These are phyloP conservation scores for Alternaria infectoria DNA, from an alignment of 2,329 filamentous ascomycete species.

Conservation along the genomic window DNA sequence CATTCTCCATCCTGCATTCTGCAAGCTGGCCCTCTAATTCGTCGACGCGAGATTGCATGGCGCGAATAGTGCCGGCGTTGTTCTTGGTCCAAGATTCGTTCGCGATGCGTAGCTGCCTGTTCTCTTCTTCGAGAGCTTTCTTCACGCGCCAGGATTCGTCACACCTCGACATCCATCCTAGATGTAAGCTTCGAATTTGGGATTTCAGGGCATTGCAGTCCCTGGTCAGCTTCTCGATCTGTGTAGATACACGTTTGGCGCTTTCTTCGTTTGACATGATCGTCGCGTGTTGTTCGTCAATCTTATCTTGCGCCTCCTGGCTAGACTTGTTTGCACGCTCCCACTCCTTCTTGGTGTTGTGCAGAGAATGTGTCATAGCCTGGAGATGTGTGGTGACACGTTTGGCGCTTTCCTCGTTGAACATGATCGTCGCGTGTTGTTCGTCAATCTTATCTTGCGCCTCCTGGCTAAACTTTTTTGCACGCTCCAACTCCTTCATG, in stretches of 20 bases:
- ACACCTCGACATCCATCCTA: not conserved
- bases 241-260: not conserved
- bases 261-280: not conserved
- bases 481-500: not conserved
- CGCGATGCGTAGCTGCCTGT: not conserved
- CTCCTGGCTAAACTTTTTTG: not conserved
- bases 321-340: not conserved
- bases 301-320: not conserved
- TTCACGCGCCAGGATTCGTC: not conserved
- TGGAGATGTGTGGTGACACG: not conserved
- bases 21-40: not conserved
- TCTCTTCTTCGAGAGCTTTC: not conserved
- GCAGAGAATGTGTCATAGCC: not conserved
- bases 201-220: not conserved
- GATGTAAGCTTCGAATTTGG: not conserved
- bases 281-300: not conserved
- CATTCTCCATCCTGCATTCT: not conserved
- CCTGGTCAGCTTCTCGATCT: not conserved
- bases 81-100: not conserved
- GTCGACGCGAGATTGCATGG: not conserved
- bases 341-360: not conserved
- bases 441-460: not conserved
- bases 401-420: not conserved
- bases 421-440: not conserved
- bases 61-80: not conserved